phyloP scores from a whole-genome alignment of 2,329 filamentous ascomycete species.

The Didymella keratinophila region DNA sequence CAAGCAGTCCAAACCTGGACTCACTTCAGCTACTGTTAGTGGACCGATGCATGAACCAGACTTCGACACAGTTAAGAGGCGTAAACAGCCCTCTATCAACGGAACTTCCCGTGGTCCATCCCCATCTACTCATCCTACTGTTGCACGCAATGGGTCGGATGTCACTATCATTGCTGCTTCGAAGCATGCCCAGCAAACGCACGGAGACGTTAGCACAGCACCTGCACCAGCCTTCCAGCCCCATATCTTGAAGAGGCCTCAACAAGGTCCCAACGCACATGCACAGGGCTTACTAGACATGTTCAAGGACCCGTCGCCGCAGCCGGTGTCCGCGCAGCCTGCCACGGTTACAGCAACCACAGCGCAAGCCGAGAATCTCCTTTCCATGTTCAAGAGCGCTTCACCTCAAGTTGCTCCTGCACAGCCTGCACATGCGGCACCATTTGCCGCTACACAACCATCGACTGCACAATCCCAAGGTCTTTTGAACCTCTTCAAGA shows the following conservation, averaged over 20 bases:
- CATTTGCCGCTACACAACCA: constrained; percentile 25
- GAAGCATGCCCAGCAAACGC: constrained; percentile 17
- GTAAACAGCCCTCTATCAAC: constrained; percentile 32
- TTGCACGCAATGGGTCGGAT: constrained; percentile 21
- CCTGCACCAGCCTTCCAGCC: constrained; percentile 42
- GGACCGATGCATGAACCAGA: constrained; percentile 54
- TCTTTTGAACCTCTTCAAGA: constrained; percentile 21
- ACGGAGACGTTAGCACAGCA: constrained; percentile 13
- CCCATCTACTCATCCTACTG: constrained; percentile 29
- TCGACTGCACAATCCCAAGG: constrained; percentile 19
- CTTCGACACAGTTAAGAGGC: constrained; percentile 50
- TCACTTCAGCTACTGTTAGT: constrained; percentile 52
- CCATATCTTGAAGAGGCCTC: constrained; percentile 48
- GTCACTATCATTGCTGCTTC: constrained; percentile 9
- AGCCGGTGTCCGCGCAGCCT: constrained; percentile 8
- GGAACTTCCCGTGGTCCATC: constrained; percentile 42
- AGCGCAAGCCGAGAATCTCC: constrained; percentile 32
- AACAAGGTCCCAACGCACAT: constrained; percentile 31
- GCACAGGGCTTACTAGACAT: constrained; percentile 31
- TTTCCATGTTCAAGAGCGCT: constrained; percentile 29
- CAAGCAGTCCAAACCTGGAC: constrained; percentile 28
- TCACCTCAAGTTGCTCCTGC: constrained; percentile 15
- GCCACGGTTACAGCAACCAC: constrained; percentile 12
- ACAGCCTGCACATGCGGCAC: constrained; percentile 9
- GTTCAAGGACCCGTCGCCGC: constrained; percentile 27